Conservation (phyloP, 768 basidiomycete species). For the Suillus discolor region DNA sequence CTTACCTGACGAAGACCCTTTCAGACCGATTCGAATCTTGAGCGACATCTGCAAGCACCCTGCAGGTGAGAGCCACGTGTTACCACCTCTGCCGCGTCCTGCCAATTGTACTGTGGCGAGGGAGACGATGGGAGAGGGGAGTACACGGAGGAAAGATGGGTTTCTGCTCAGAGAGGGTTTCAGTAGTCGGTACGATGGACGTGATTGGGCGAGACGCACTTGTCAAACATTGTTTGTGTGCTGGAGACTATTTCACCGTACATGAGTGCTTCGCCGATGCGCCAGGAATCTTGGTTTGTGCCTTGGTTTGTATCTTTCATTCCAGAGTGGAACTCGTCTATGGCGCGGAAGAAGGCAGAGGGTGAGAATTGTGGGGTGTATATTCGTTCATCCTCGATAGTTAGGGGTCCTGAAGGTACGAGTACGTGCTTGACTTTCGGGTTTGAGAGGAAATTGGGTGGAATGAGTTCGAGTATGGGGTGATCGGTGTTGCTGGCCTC, state of each 20-base stretch:
- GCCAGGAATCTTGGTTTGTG: conserved; percentile 40
- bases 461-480: conserved; percentile 21
- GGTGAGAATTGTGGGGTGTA: conserved; percentile 77
- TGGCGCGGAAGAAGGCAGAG: conserved; percentile 54
- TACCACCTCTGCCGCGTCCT: conserved; percentile 86
- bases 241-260: conserved; percentile 92
- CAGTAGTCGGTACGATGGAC: not conserved
- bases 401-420: conserved; percentile 52
- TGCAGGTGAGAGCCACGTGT: conserved; percentile 89
- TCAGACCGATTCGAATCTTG: conserved; percentile 25
- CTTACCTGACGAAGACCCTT: conserved; percentile 14
- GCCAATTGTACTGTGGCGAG: conserved; percentile 86
- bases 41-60: conserved; percentile 79
- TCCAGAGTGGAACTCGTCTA: conserved; percentile 40
- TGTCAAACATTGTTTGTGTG: conserved; percentile 93
- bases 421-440: conserved; percentile 57
- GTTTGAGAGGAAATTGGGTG: conserved; percentile 30
- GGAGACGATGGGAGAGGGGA: conserved; percentile 80
- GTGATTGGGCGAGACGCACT: conserved; percentile 49
- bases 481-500: conserved; percentile 18
- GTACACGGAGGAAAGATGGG: conserved; percentile 60
- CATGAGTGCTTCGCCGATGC: conserved; percentile 75
- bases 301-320: conserved; percentile 24
- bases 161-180: conserved; percentile 55
- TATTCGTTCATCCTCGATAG: conserved; percentile 36